Percentiles rank a stretch among this genome's conserved stretches.
These are phyloP conservation scores for Aspergillus baeticus DNA, from an alignment of 495 filamentous ascomycete species.

Conservation along the genomic window DNA sequence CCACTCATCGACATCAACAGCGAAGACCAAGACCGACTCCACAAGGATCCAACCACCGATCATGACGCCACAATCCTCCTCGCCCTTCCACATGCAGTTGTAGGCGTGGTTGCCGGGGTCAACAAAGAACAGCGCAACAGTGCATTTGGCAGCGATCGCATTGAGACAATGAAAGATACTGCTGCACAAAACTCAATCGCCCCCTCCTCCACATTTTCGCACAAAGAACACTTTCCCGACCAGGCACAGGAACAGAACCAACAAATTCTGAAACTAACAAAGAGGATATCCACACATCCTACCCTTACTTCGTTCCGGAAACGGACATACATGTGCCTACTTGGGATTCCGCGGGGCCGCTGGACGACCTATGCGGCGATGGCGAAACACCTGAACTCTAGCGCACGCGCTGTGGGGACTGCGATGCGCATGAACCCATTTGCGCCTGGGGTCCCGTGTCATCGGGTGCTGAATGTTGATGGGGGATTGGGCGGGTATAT, in stretches of 20 bases:
- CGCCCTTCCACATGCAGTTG: no score
- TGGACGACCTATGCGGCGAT: conserved; percentile 75
- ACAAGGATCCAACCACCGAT: neutral
- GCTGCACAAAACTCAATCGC: conserved; percentile 2
- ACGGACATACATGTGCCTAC: conserved; percentile 63
- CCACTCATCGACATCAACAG: neutral
- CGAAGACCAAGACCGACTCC: neutral
- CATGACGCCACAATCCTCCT: neutral
- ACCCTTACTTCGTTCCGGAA: conserved; percentile 55
- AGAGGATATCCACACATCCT: conserved; percentile 36
- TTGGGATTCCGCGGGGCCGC: conserved; percentile 66
- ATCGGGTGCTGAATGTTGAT: conserved; percentile 37
- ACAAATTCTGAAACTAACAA: conserved; percentile 13
- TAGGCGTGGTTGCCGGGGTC: no score
- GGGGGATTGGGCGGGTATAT: conserved; percentile 22
- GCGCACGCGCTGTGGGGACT: conserved; percentile 76
- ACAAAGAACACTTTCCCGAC: no score
- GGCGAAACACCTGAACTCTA: conserved; percentile 62
- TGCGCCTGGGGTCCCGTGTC: conserved; percentile 59
- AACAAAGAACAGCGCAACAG: no score
- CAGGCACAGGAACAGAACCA: conserved; percentile 21
- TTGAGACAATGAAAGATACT: neutral
- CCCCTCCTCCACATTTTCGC: conserved; percentile 28
- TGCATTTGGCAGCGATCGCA: no score
- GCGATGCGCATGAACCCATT: conserved; percentile 71